Evolutionary conservation across 805 yeast genomes (phyloP).

Genomic region (Zygosaccharomyces siamensis): DNA sequence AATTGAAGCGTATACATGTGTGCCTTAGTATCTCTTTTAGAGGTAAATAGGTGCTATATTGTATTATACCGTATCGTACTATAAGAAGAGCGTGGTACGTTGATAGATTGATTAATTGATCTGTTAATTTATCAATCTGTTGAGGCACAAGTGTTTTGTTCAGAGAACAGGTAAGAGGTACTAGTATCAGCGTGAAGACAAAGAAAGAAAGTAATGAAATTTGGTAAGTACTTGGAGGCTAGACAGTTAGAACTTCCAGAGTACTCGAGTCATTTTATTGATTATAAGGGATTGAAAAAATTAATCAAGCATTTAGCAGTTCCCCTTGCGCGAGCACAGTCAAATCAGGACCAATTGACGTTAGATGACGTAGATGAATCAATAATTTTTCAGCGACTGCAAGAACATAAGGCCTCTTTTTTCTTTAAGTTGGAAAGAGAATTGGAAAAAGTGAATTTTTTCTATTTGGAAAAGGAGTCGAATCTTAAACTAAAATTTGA

Average conservation of each 20-base stretch:
- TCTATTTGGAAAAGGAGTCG: constrained; percentile 85
- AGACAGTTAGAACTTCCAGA: constrained; percentile 94
- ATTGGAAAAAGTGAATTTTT: constrained; percentile 89
- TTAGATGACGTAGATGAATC: constrained; percentile 37
- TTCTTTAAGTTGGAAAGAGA: constrained; percentile 89
- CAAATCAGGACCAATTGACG: constrained; percentile 27
- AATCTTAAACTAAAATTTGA: constrained; percentile 77
- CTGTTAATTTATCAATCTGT: neutral
- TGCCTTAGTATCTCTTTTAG: neutral
- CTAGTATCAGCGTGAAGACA: neutral
- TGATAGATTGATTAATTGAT: neutral
- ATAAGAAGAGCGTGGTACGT: neutral
- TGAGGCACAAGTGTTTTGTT: too few species aligned
- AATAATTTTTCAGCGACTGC: constrained; percentile 50
- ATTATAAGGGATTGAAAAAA: constrained; percentile 90
- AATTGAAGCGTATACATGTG: neutral
- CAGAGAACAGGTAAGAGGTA: neutral
- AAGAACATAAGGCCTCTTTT: constrained; percentile 86
- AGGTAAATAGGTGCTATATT: neutral
- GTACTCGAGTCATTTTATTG: constrained; percentile 87
- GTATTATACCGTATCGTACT: neutral
- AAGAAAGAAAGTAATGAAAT: constrained; percentile 50
- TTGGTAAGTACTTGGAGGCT: constrained; percentile 91
- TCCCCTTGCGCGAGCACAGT: constrained; percentile 29
- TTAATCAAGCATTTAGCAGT: constrained; percentile 75